phyloP scores from a whole-genome alignment of 352 stramenopile genomes.

The Globisporangium middletonii region DNA sequence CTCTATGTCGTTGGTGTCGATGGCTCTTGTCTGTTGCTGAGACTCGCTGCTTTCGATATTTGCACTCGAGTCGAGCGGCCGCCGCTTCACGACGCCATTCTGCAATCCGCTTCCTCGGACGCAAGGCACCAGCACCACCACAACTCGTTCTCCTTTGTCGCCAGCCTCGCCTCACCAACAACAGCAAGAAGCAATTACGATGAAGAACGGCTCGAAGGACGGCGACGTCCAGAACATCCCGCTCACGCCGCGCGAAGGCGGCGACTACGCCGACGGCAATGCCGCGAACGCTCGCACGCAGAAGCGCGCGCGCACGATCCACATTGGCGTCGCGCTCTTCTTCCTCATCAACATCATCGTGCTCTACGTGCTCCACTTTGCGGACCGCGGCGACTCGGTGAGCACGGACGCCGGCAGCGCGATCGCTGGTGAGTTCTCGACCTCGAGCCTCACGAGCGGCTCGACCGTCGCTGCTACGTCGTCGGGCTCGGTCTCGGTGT shows the following conservation, averaged over 20 bases:
- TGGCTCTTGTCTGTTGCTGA: no score
- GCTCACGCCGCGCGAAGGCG: constrained; percentile 39
- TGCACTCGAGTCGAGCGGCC: not conserved
- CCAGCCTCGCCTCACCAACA: no score
- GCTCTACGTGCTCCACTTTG: constrained; percentile 80
- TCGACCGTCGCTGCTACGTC: constrained; percentile 5
- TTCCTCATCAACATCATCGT: constrained; percentile 78
- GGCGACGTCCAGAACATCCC: constrained; percentile 24
- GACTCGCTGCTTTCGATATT: constrained; percentile 5
- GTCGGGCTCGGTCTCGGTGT: constrained; percentile 13
- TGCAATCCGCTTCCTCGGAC: constrained; percentile 14
- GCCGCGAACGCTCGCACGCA: constrained; percentile 12
- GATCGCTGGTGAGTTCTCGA: constrained; percentile 30
- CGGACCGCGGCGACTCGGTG: constrained; percentile 37
- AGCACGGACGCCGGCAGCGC: constrained; percentile 13
- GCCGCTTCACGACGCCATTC: constrained; percentile 14
- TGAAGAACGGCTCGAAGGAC: constrained; percentile 8
- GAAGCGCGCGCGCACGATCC: constrained; percentile 25
- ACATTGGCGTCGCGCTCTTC: constrained; percentile 38
- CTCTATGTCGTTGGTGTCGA: no score
- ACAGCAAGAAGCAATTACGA: constrained; percentile 1
- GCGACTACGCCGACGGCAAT: constrained; percentile 22
- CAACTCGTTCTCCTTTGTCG: no score
- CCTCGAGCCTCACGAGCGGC: constrained; percentile 21
- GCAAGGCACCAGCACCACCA: constrained; percentile 2